Conservation (phyloP, 1,139 yeast genomes). For the Fermentozyma sake region DNA sequence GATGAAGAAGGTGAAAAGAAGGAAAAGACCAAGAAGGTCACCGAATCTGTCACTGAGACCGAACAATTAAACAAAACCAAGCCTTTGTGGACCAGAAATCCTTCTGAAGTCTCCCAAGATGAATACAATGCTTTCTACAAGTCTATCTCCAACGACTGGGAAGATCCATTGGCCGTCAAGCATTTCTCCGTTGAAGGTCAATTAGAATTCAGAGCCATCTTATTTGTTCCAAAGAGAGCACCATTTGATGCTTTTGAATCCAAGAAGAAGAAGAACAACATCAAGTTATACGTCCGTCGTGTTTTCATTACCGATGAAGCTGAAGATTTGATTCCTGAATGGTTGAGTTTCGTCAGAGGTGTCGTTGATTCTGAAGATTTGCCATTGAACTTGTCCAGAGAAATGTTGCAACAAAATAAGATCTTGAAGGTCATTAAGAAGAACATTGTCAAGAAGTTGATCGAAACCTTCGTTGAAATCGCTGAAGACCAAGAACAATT, state of each 20-base stretch:
- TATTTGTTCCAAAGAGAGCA: conserved; percentile 98
- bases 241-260: conserved; percentile 97
- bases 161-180: conserved; percentile 98
- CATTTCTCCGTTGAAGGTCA: conserved; percentile 99
- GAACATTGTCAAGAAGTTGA: conserved; percentile 97
- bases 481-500: conserved; percentile 99
- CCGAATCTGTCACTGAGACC: conserved; percentile 80
- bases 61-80: conserved; percentile 99
- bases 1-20: conserved; percentile 65
- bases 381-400: conserved; percentile 99
- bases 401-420: conserved; percentile 99
- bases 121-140: conserved; percentile 99
- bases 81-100: conserved; percentile 99
- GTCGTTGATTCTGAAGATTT: conserved; percentile 99
- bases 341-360: conserved; percentile 97
- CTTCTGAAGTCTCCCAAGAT: conserved; percentile 95
- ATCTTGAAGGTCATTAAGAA: conserved; percentile 98
- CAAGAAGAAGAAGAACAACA: conserved; percentile 98
- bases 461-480: conserved; percentile 98
- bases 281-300: conserved; percentile 98
- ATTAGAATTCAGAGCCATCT: conserved; percentile 97
- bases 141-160: conserved; percentile 99
- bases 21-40: conserved; percentile 70
- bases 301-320: conserved; percentile 99
- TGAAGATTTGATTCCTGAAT: conserved; percentile 98